Conservation (phyloP, 192 early-diverging fungal species). For the Lunasporangiospora selenospora region DNA sequence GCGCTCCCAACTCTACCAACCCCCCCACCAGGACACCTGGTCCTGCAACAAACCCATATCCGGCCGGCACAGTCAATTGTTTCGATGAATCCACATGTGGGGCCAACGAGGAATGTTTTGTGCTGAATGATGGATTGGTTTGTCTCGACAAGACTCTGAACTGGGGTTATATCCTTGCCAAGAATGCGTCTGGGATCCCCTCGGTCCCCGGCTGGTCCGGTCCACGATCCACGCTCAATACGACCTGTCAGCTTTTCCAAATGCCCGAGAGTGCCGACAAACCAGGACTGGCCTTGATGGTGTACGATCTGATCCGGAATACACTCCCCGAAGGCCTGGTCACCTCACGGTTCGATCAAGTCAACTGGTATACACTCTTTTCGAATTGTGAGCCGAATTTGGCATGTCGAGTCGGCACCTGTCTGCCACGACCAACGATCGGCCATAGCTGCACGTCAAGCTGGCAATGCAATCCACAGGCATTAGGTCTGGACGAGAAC, state of each 20-base stretch:
- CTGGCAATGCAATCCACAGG: constrained; percentile 38
- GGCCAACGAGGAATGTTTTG: constrained; percentile 29
- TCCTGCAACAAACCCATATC: constrained; percentile 9
- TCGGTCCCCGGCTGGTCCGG: constrained; percentile 37
- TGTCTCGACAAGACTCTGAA: constrained; percentile 22
- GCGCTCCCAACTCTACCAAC: not conserved
- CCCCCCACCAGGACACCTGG: constrained; percentile 3
- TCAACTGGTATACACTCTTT: constrained; percentile 30
- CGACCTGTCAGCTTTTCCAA: constrained; percentile 24
- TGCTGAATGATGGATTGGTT: constrained; percentile 31
- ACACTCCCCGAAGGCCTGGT: constrained; percentile 29
- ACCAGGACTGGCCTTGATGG: constrained; percentile 25
- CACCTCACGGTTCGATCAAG: constrained; percentile 19
- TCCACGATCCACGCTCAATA: constrained; percentile 6
- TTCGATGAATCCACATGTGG: constrained; percentile 2
- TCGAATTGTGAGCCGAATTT: constrained; percentile 31
- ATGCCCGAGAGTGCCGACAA: constrained; percentile 19
- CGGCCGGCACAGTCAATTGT: constrained; percentile 31
- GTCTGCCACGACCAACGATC: constrained; percentile 13
- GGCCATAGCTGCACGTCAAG: constrained; percentile 28
- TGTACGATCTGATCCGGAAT: constrained; percentile 30
- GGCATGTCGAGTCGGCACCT: constrained; percentile 14
- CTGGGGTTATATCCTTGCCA: constrained; percentile 37
- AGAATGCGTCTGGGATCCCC: constrained; percentile 22
- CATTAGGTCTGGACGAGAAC: constrained; percentile 35